phyloP scores from a whole-genome alignment of 2,329 filamentous ascomycete genomes.

The Coniella vitis region DNA sequence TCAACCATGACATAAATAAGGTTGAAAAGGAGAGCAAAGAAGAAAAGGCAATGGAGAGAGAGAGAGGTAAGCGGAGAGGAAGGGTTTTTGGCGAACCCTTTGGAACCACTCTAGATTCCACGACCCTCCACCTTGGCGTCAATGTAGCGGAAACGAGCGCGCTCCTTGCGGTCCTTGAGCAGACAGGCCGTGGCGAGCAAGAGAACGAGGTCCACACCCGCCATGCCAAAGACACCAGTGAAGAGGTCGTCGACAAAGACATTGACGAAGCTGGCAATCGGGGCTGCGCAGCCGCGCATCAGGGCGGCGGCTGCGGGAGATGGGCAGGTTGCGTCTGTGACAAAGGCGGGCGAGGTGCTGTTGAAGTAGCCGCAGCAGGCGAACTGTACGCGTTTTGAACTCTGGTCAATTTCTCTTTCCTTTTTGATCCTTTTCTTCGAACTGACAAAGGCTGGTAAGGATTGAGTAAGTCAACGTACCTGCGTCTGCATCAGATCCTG shows the following conservation, averaged over 20 bases:
- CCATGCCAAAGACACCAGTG: constrained; percentile 72
- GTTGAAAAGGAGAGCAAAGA: not conserved
- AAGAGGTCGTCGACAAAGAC: constrained; percentile 69
- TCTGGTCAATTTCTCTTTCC: too few species aligned
- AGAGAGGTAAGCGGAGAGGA: not conserved
- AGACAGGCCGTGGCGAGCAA: constrained; percentile 68
- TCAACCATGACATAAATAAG: not conserved
- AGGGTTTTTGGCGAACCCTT: not conserved
- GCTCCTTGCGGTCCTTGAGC: constrained; percentile 74
- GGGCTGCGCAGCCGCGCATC: constrained; percentile 60
- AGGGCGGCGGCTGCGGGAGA: constrained; percentile 65
- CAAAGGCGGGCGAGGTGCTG: constrained; percentile 63
- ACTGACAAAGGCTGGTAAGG: constrained; percentile 9
- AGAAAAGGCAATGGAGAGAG: too few species aligned
- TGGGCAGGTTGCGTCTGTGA: constrained; percentile 60
- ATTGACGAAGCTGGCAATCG: constrained; percentile 64
- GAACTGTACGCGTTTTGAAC: too few species aligned
- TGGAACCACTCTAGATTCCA: constrained; percentile 21
- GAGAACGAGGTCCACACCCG: constrained; percentile 62
- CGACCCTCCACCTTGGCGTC: constrained; percentile 63
- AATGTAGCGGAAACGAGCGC: constrained; percentile 70
- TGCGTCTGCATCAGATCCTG: constrained; percentile 66
- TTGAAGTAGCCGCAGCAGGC: constrained; percentile 76
- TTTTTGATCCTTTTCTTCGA: too few species aligned
- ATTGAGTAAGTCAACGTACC: constrained; percentile 42